These are phyloP conservation scores for Suhomyces vadensis DNA, from an alignment of 805 yeast species.

Conservation along the genomic window DNA sequence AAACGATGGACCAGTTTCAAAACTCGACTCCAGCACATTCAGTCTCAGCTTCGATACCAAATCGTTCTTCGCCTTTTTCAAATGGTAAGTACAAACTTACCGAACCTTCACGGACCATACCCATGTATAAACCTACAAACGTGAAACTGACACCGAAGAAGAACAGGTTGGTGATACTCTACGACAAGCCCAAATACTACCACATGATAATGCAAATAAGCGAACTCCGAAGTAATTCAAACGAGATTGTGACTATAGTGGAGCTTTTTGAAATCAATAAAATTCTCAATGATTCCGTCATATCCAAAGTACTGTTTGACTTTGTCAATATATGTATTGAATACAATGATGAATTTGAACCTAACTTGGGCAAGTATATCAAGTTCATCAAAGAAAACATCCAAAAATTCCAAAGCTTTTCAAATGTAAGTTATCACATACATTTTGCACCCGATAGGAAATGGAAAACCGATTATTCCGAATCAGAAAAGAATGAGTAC, in stretches of 20 bases:
- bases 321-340: constrained; percentile 32
- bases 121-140: not conserved
- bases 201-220: constrained; percentile 27
- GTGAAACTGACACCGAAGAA: constrained; percentile 7
- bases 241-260: constrained; percentile 21
- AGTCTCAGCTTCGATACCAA: not conserved
- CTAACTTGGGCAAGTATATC: constrained; percentile 20
- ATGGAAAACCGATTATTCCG: constrained; percentile 32
- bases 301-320: constrained; percentile 19
- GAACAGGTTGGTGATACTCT: constrained; percentile 20
- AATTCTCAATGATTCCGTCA: constrained; percentile 11
- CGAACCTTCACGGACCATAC: not conserved
- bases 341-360: constrained; percentile 31
- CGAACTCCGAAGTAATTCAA: constrained; percentile 20
- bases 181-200: constrained; percentile 30
- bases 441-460: constrained; percentile 32
- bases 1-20: too few species aligned
- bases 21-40: not conserved
- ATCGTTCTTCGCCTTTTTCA: not conserved
- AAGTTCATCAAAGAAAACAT: constrained; percentile 22
- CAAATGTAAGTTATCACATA: constrained; percentile 35
- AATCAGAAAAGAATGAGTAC: constrained; percentile 27
- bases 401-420: constrained; percentile 15
- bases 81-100: not conserved
- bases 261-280: constrained; percentile 19